These are phyloP conservation scores for Pseudopyricularia cyperi DNA, from an alignment of 2,329 filamentous ascomycete species.

Conservation along the genomic window DNA sequence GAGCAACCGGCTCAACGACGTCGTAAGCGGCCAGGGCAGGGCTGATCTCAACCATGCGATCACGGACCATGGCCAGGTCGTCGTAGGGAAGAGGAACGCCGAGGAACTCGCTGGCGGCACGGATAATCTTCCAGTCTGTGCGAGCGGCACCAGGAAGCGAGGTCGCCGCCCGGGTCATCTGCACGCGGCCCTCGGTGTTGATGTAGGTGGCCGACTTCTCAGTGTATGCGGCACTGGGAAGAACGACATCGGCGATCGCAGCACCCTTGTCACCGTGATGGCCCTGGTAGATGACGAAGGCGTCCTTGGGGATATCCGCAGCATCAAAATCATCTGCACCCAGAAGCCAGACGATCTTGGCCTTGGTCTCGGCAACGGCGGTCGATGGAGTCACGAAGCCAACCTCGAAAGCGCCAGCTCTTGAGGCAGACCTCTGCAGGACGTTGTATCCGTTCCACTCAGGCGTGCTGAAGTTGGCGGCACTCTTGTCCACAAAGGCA, in stretches of 20 bases:
- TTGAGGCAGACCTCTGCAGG: constrained; percentile 83
- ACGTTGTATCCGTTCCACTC: constrained; percentile 99
- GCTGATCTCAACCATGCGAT: constrained; percentile 91
- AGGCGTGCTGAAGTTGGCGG: constrained; percentile 69
- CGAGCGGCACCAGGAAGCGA: constrained; percentile 78
- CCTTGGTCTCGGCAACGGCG: constrained; percentile 67
- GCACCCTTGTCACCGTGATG: constrained; percentile 94
- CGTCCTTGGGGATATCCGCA: constrained; percentile 82
- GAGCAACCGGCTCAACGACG: constrained; percentile 68
- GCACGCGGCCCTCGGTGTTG: constrained; percentile 94
- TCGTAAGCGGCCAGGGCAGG: constrained; percentile 85
- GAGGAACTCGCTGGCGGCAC: constrained; percentile 83
- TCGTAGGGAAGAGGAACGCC: constrained; percentile 82
- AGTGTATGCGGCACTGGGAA: constrained; percentile 90
- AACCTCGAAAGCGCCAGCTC: constrained; percentile 87
- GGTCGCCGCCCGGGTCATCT: constrained; percentile 84
- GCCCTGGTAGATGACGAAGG: constrained; percentile 95
- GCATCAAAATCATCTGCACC: constrained; percentile 85
- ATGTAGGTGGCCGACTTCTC: constrained; percentile 94
- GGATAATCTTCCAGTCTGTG: constrained; percentile 98
- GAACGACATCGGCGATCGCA: constrained; percentile 82
- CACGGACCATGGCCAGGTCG: constrained; percentile 74
- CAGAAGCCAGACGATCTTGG: constrained; percentile 94
- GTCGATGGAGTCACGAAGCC: constrained; percentile 82
- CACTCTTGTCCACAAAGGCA: constrained; percentile 84